Base-by-base conservation (phyloP, 1,284 basidiomycete species). In the Tylopilus sp. region DNA sequence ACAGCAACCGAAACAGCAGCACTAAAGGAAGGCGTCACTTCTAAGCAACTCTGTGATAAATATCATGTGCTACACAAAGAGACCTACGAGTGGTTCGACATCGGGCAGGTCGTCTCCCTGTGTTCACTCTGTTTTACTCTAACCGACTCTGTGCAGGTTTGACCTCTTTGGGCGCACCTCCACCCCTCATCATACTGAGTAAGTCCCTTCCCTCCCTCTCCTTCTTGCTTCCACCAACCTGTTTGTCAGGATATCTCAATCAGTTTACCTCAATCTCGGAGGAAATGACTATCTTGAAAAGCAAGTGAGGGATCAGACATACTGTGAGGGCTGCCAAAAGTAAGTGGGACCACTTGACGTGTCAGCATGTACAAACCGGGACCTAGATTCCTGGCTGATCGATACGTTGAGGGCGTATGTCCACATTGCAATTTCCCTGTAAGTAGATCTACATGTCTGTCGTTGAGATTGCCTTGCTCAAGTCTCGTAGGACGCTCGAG, bases 1-100 rank as follows among this genome's bases (percentile, higher is more conserved):
- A 99, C 96, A 2, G 96, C 96, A 0, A 97, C 97, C 1, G 96
- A 99, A 76, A 98, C 95, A 2, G 90, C 97, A 71, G 97, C 96
- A 4, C 70, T 97, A 51, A 97, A 98, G 67, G 97, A 99, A 67
- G 86, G 88, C 1, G 74, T 98, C 23, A 85, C 90, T 7, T 93
- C 97, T 0, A 76, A 81, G 58, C 84, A 89, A 63, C 78, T 99
- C 4, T 97, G 93, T 68, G 92, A 97, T 71, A 97, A 97, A 73
- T 98, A 98, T 69, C 76, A 96, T 64, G 77, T 80, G 26, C 75
- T 97, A 12, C 96, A 99, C 63, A 86, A 84, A 49, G 88, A 92
- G 59, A 95, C 95, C 3, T 99, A 99, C 72, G 81, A 94, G 64
- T 99, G 88, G 92, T 96, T 96, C 70, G 84, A 95, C 56, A 85